Evolutionary conservation across 2,329 filamentous ascomycete species (phyloP).

Genomic region (Orbilia blumenaviensis): DNA sequence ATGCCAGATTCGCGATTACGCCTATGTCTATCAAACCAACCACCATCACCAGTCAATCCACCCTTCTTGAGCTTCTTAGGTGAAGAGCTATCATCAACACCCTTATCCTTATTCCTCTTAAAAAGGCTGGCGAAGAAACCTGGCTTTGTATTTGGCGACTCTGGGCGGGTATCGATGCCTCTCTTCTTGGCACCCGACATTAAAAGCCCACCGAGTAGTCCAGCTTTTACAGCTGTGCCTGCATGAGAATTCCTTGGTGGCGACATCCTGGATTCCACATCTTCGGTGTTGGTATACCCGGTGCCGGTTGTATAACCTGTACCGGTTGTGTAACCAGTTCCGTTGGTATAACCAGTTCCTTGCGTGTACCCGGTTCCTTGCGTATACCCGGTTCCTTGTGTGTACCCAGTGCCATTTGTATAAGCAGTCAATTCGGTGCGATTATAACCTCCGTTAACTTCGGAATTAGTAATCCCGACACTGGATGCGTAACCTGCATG

Average conservation of each 20-base stretch:
- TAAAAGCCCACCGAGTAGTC: slow-evolving; percentile 25
- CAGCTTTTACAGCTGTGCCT: slow-evolving; percentile 28
- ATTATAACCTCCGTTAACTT: slow-evolving; percentile 49
- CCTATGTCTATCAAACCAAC: slow-evolving; percentile 43
- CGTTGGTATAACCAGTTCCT: slow-evolving; percentile 28
- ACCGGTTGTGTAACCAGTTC: slow-evolving; percentile 29
- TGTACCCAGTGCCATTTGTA: slow-evolving; percentile 21
- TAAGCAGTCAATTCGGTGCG: slow-evolving; percentile 36
- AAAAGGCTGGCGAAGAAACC: slow-evolving; percentile 46
- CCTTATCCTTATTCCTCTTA: slow-evolving; percentile 40
- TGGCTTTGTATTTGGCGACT: slow-evolving; percentile 34
- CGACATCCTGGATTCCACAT: slow-evolving; percentile 40
- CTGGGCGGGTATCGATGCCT: slow-evolving; percentile 25
- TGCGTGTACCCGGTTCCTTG: slow-evolving; percentile 33
- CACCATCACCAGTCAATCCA: slow-evolving; percentile 40
- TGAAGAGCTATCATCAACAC: slow-evolving; percentile 12
- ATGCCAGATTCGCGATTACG: slow-evolving; percentile 43
- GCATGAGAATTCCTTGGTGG: slow-evolving; percentile 29
- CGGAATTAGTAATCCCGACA: slow-evolving; percentile 48
- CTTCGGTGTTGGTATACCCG: slow-evolving; percentile 45
- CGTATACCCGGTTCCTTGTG: slow-evolving; percentile 37
- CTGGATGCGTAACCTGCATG: slow-evolving; percentile 43
- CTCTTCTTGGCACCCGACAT: slow-evolving; percentile 37
- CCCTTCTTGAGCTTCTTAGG: slow-evolving; percentile 38
- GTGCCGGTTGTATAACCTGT: slow-evolving; percentile 42